phyloP scores from a whole-genome alignment of 2,329 filamentous ascomycete genomes.

The Rugonectria rugulosa region DNA sequence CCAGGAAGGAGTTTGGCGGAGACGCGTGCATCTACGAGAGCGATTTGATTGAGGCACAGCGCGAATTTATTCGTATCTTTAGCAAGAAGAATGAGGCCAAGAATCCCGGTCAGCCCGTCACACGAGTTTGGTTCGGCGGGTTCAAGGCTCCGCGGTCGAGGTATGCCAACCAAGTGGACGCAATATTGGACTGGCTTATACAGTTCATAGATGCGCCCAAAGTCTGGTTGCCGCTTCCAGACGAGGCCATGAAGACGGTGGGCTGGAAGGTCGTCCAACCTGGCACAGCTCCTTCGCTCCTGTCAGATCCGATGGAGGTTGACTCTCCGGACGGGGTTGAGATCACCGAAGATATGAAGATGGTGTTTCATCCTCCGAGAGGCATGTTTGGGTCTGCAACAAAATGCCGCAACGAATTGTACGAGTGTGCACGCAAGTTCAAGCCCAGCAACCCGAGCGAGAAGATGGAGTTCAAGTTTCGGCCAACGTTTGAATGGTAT shows the following conservation, averaged over 20 bases:
- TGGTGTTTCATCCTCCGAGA: conserved; percentile 58
- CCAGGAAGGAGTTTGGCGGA: conserved; percentile 35
- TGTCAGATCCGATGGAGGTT: conserved; percentile 30
- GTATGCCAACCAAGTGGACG: conserved; percentile 49
- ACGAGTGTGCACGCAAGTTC: conserved; percentile 45
- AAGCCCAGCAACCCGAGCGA: background rate
- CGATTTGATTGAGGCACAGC: conserved; percentile 56
- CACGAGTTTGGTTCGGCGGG: conserved; percentile 56
- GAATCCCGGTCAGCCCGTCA: conserved; percentile 46
- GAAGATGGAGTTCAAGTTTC: conserved; percentile 48
- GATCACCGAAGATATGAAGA: conserved; percentile 35
- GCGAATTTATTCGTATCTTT: conserved; percentile 50
- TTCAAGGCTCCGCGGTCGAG: conserved; percentile 33
- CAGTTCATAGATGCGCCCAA: conserved; percentile 43
- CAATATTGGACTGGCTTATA: conserved; percentile 49
- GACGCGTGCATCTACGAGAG: conserved; percentile 34
- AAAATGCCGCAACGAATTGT: conserved; percentile 54
- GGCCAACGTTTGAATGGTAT: conserved; percentile 62
- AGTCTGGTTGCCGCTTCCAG: conserved; percentile 46
- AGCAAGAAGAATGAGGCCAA: conserved; percentile 34
- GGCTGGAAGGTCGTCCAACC: conserved; percentile 50
- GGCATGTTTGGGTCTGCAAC: conserved; percentile 34
- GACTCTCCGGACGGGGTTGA: conserved; percentile 28
- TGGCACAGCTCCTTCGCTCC: conserved; percentile 10
- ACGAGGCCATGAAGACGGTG: conserved; percentile 35